Evolutionary conservation across 148 eudicot species (phyloP).

Genomic region (Rhododendron williamsianum): DNA sequence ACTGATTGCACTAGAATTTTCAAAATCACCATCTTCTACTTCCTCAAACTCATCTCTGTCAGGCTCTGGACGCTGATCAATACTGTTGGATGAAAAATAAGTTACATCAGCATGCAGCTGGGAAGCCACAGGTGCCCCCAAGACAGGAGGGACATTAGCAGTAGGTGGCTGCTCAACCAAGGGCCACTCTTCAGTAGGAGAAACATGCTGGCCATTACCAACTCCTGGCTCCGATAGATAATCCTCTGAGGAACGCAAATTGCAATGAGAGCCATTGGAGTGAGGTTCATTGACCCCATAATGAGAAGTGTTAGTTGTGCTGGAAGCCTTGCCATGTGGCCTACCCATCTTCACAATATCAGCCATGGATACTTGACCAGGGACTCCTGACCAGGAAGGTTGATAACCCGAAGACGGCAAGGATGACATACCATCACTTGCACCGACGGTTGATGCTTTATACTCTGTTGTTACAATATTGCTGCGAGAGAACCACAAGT

Average conservation of each 20-base stretch:
- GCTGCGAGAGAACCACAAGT: constrained; percentile 36
- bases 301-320: constrained; percentile 33
- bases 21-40: constrained; percentile 35
- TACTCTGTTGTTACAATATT: constrained; percentile 42
- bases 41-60: constrained; percentile 34
- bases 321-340: constrained; percentile 52
- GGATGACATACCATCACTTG: constrained; percentile 39
- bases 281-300: constrained; percentile 23
- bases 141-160: constrained; percentile 22
- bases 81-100: constrained; percentile 23
- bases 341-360: constrained; percentile 98
- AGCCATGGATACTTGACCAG: constrained; percentile 93
- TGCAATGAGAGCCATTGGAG: constrained; percentile 25
- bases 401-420: constrained; percentile 60
- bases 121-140: constrained; percentile 39
- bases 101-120: constrained; percentile 41
- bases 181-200: constrained; percentile 69
- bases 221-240: background rate
- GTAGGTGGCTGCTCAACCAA: constrained; percentile 60
- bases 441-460: constrained; percentile 24
- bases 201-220: background rate
- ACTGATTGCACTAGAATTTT: constrained; percentile 29
- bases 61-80: constrained; percentile 29
- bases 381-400: constrained; percentile 61
- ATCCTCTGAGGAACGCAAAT: constrained; percentile 14